These are phyloP conservation scores for Ophiocordyceps australis DNA, from an alignment of 2,329 filamentous ascomycete species.

Conservation along the genomic window DNA sequence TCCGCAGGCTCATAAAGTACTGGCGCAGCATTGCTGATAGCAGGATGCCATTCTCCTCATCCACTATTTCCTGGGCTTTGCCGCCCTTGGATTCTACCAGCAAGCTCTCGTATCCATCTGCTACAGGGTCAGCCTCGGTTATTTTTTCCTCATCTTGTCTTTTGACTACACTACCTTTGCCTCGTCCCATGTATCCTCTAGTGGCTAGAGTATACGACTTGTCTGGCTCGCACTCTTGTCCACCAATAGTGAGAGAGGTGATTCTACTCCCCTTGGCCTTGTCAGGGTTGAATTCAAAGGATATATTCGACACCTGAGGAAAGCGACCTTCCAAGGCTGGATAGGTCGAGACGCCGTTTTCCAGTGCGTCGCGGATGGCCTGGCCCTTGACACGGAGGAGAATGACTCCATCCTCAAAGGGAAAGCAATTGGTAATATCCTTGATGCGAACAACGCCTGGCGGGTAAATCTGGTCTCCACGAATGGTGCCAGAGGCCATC, in stretches of 20 bases:
- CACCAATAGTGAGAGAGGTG: slow-evolving; percentile 40
- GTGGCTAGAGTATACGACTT: slow-evolving; percentile 59
- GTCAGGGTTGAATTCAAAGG: slow-evolving; percentile 52
- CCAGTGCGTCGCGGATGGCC: slow-evolving; percentile 60
- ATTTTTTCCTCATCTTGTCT: background rate
- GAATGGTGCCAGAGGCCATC: slow-evolving; percentile 73
- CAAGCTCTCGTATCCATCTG: slow-evolving; percentile 61
- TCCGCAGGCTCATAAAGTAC: slow-evolving; percentile 76
- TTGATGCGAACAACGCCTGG: slow-evolving; percentile 61
- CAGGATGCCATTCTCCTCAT: slow-evolving; percentile 73
- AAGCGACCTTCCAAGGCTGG: slow-evolving; percentile 74
- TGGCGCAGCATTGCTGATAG: slow-evolving; percentile 76
- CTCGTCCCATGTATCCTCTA: slow-evolving; percentile 73
- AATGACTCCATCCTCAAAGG: slow-evolving; percentile 80
- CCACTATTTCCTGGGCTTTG: slow-evolving; percentile 57
- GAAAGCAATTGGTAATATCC: slow-evolving; percentile 78
- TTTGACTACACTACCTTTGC: slow-evolving; percentile 34
- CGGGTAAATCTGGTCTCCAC: slow-evolving; percentile 77
- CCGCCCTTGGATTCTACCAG: slow-evolving; percentile 64
- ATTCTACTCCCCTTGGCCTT: slow-evolving; percentile 44
- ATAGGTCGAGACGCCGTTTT: slow-evolving; percentile 66
- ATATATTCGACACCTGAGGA: slow-evolving; percentile 73
- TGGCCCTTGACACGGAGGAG: slow-evolving; percentile 54
- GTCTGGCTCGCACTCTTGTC: slow-evolving; percentile 39
- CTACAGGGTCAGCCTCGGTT: background rate